phyloP scores from a whole-genome alignment of 352 stramenopile genomes.

The Globisporangium okanoganense region DNA sequence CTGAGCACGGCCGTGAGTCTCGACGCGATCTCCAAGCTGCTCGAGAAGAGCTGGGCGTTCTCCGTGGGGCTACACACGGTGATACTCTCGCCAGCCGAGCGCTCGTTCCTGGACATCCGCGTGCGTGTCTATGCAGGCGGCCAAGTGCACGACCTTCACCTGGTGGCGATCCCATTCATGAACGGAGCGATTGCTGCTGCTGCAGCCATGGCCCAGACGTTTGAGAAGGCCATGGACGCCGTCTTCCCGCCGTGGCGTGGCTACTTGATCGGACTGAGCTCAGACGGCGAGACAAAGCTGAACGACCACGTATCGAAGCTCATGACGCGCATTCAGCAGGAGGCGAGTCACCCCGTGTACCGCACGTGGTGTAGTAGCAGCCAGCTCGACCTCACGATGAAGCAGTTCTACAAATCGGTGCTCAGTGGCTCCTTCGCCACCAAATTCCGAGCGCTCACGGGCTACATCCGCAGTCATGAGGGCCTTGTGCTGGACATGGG shows the following conservation, averaged over 20 bases:
- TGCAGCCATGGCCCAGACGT: slow-evolving; percentile 24
- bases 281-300: slow-evolving; percentile 31
- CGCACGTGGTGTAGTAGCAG: slow-evolving; percentile 27
- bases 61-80: slow-evolving; percentile 34
- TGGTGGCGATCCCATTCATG: slow-evolving; percentile 33
- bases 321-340: slow-evolving; percentile 25
- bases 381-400: slow-evolving; percentile 33
- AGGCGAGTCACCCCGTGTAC: slow-evolving; percentile 24
- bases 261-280: slow-evolving; percentile 31
- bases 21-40: slow-evolving; percentile 26
- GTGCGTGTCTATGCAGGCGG: slow-evolving; percentile 32
- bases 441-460: slow-evolving; percentile 25
- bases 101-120: slow-evolving; percentile 40
- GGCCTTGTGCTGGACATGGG: slow-evolving; percentile 30
- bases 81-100: slow-evolving; percentile 15
- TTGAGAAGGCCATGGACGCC: slow-evolving; percentile 28
- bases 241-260: slow-evolving; percentile 37
- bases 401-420: slow-evolving; percentile 40
- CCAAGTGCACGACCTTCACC: slow-evolving; percentile 34
- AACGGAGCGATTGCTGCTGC: slow-evolving; percentile 15
- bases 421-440: slow-evolving; percentile 36
- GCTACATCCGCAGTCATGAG: slow-evolving; percentile 29
- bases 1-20: slow-evolving; percentile 40
- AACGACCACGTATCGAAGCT: slow-evolving; percentile 23
- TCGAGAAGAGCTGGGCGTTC: slow-evolving; percentile 43